A percentile compares a stretch with the other conserved stretches of the same genome.
Evolutionary conservation across 2,329 filamentous ascomycete genomes (phyloP).

Genomic region (Xylaria sp.): DNA sequence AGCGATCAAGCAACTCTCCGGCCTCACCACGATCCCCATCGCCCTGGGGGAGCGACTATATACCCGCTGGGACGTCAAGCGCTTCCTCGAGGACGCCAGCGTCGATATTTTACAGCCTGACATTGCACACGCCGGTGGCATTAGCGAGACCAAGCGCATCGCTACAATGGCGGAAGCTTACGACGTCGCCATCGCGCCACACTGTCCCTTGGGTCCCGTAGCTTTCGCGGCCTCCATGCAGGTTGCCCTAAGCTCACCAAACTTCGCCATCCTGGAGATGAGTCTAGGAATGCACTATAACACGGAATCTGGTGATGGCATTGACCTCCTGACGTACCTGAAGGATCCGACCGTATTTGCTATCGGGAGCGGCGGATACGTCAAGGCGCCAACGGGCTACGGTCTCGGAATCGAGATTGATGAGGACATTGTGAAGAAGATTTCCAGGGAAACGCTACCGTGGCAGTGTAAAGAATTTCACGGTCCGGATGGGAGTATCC

Average conservation of each 20-base stretch:
- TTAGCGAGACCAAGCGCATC: conserved; percentile 76
- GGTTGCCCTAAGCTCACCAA: conserved; percentile 68
- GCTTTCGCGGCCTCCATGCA: conserved; percentile 78
- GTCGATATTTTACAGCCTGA: conserved; percentile 81
- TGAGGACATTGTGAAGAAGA: conserved; percentile 71
- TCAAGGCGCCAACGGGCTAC: conserved; percentile 67
- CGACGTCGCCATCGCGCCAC: conserved; percentile 77
- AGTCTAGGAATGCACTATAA: conserved; percentile 85
- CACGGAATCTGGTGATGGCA: conserved; percentile 61
- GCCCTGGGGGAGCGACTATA: conserved; percentile 79
- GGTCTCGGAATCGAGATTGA: conserved; percentile 78
- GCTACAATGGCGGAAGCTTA: conserved; percentile 78
- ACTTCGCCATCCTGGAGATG: conserved; percentile 83
- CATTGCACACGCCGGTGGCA: conserved; percentile 76
- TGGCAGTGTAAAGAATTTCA: conserved; percentile 76
- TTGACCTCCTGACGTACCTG: conserved; percentile 73
- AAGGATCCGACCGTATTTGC: conserved; percentile 73
- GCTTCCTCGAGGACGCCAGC: conserved; percentile 74
- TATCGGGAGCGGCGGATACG: conserved; percentile 70
- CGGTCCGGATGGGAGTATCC: conserved; percentile 54
- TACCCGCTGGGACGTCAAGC: conserved; percentile 74
- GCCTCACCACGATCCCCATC: conserved; percentile 70
- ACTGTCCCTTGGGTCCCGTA: conserved; percentile 79
- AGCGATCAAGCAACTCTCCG: conserved; percentile 68
- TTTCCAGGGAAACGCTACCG: conserved; percentile 67